These are phyloP conservation scores for Tylopilus balloui DNA, from an alignment of 768 basidiomycete species.

Conservation along the genomic window DNA sequence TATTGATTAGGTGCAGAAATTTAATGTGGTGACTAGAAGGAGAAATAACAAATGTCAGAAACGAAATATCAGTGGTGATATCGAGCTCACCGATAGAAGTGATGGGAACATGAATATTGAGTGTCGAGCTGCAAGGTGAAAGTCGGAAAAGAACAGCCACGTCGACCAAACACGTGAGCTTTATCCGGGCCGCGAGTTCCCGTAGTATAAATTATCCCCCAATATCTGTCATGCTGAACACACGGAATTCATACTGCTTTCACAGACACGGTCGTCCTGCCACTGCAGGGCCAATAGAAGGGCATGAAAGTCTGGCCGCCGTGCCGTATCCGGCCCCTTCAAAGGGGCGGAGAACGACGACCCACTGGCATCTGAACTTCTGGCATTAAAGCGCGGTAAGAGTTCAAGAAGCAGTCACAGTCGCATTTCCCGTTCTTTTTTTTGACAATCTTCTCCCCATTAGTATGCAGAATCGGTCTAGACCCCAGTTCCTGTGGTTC, in stretches of 20 bases:
- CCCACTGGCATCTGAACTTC: not conserved
- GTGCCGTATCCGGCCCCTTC: not conserved
- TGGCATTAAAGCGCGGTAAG: not conserved
- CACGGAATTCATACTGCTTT: too few relatives aligned
- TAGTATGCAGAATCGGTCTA: conserved; percentile 5
- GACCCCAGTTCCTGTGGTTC: conserved; percentile 3
- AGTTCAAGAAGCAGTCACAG: not conserved
- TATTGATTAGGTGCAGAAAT: not conserved
- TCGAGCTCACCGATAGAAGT: conserved; percentile 3
- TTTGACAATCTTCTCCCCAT: not conserved
- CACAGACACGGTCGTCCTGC: too few relatives aligned
- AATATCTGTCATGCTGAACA: too few relatives aligned
- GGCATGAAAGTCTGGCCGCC: not conserved
- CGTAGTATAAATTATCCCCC: too few relatives aligned
- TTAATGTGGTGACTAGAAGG: not conserved
- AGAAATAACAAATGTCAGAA: not conserved
- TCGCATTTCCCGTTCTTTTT: not conserved
- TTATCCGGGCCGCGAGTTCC: too few relatives aligned
- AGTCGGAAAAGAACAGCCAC: not conserved
- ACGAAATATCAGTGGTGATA: not conserved
- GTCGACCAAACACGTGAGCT: too few relatives aligned
- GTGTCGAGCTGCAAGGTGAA: not conserved
- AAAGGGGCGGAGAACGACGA: too few relatives aligned
- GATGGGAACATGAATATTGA: not conserved
- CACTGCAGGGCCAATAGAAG: not conserved